Base-by-base conservation (phyloP, 805 yeast genomes). In the Pichia nanzhaoensis region DNA sequence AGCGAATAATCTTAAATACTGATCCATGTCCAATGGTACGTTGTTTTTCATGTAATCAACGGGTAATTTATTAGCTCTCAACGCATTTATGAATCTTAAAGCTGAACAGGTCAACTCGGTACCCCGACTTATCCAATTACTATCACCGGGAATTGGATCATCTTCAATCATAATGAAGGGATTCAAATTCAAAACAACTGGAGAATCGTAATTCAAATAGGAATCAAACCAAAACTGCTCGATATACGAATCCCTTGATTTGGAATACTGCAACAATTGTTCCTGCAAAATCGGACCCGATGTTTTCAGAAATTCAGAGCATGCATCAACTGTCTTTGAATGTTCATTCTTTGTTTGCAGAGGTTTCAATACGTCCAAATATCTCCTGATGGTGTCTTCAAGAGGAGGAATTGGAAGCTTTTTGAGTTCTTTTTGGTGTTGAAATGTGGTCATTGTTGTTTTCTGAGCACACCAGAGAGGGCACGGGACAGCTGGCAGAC, bases 221-320 rank as follows among this genome's bases (percentile, higher is more conserved):
- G 95, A 79, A 60, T 89, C 96, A 63, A 78, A 89, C 96, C 96
- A 89, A 62, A 89, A 89, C 63, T 89, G 95, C 64, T 89, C 96
- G 51, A 89, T 89, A 61, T 84, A 89, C 2, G 95, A 82, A 41
- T 84, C 79, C 50, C 87, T 68, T 14, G 80, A 67, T 41, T 75
- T 71, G 5, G 83, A 66, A 57, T 83, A 86, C 41, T 73, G 73
- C 16, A 80, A 68, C 42, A 89, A 70, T 53, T 78, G 80, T 22
- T 72, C 66, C 58, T 89, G 95, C 42, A 77, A 73, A 45, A 68
- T 69, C 43, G 77, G 78, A 18, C 72, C 88, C 61, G 64, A 71
- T 57, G 74, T 64, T 45, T 72, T 66, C 47, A 85, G 59, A 63
- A 84, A 80, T 51, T 67, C 56, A 34, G 67, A 63, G 45, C 85